Evolutionary conservation across 169 alveolate genomes (phyloP), one percentile per base, ranked within the genome.

Genomic region (Cryptosporidium canis): DNA sequence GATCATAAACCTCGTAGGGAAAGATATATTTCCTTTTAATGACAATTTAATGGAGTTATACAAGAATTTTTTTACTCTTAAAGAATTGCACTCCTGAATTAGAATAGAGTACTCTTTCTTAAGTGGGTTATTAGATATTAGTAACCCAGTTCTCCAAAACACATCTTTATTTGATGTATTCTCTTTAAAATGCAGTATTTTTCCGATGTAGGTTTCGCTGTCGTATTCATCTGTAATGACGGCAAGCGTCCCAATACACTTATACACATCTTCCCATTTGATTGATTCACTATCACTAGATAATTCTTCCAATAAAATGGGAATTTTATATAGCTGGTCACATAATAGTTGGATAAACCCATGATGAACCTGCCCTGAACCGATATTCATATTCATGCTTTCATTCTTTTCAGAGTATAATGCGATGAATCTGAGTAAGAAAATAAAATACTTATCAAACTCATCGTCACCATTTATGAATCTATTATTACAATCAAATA

Each of bases 181-280:
- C 31, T 68, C 83, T 31, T 29, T 33, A 68, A 41, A 68, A 8
- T 21, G 3, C 6, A 68, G 29, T 6, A 29, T 9, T n/a, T 35
- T 68, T n/a, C 83, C 83, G 47, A 68, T 48, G 29, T 47, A 24
- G 29, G 44, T 31, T 47, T 68, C 83, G 47, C 0, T 16, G 8
- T 68, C 83, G 27, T 68, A 68, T 29, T 68, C 83, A 27, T 68
- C 48, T 31, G 18, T 47, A 21, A 68, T 68, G 43, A 68, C 63
- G 21, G 66, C 45, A 24, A 68, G 66, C 35, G 43, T 48, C 14
- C 83, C 83, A 44, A 68, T 68, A 51, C 63, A 68, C 31, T 29
- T 43, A 29, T 68, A 68, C 7, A 68, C 44, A 27, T 68, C 66
- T 27, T 68, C 45, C 31, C 44, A 45, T 24, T 37, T 11, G 6